Evolutionary conservation across 768 basidiomycete species (phyloP).

Genomic region (Gautieria morchelliformis): DNA sequence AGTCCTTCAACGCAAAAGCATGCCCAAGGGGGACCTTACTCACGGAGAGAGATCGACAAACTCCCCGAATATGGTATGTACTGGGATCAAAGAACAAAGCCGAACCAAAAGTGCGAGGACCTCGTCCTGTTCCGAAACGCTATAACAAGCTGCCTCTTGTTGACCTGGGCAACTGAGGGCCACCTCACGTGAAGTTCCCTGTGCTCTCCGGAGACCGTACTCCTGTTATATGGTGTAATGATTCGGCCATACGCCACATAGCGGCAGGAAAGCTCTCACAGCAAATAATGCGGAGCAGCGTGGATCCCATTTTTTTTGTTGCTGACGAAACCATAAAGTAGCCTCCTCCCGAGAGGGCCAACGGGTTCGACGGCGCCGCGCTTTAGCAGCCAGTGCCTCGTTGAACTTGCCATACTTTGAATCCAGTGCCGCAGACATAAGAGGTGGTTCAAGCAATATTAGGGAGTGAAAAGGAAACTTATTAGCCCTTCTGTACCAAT

Average conservation of each 20-base stretch:
- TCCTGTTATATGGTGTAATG: slow-evolving; percentile 6
- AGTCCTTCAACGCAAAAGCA: neutral
- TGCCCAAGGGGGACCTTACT: slow-evolving; percentile 24
- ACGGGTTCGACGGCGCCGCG: slow-evolving; percentile 27
- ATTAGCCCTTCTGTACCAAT: slow-evolving; percentile 1
- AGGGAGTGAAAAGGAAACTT: slow-evolving; percentile 24
- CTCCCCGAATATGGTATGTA: slow-evolving; percentile 42
- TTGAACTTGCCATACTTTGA: slow-evolving; percentile 28
- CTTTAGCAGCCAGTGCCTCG: slow-evolving; percentile 24
- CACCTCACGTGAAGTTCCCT: slow-evolving; percentile 12
- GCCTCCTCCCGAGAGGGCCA: slow-evolving; percentile 37
- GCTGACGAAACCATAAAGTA: slow-evolving; percentile 30
- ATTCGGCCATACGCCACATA: neutral
- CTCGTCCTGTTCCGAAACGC: slow-evolving; percentile 36
- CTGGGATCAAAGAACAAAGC: slow-evolving; percentile 27
- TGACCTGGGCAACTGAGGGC: slow-evolving; percentile 33
- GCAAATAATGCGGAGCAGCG: slow-evolving; percentile 28
- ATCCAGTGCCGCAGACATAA: slow-evolving; percentile 31
- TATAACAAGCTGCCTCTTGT: slow-evolving; percentile 39
- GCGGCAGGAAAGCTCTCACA: slow-evolving; percentile 15
- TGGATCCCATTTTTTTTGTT: slow-evolving; percentile 36
- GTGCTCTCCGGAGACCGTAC: slow-evolving; percentile 6
- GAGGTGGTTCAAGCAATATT: slow-evolving; percentile 37
- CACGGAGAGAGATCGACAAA: slow-evolving; percentile 26
- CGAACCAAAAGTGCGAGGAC: slow-evolving; percentile 24